Evolutionary conservation across 2,329 filamentous ascomycete species (phyloP).

Genomic region (Arthrocladium fulminans): DNA sequence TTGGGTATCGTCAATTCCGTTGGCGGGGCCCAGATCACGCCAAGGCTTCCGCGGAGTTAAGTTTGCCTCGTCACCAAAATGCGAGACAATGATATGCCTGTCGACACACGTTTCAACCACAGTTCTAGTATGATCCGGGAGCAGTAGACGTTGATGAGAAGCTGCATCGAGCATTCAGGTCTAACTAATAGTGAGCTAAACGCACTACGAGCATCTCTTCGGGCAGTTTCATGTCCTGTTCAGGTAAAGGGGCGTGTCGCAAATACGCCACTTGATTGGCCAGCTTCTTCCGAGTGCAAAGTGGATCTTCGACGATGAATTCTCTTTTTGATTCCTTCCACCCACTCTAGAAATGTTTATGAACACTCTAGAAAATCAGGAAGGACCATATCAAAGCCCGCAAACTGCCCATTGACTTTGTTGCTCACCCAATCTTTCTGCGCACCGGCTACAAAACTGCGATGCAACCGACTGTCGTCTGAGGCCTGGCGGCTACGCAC

Average conservation of each 20-base stretch:
- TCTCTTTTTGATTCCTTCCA: neutral
- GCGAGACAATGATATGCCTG: too few relatives aligned
- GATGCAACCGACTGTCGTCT: too few relatives aligned
- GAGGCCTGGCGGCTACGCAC: too few relatives aligned
- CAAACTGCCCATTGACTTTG: too few relatives aligned
- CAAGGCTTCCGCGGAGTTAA: too few relatives aligned
- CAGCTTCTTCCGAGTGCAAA: neutral
- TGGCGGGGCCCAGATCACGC: too few relatives aligned
- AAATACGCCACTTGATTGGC: neutral
- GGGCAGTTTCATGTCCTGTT: neutral
- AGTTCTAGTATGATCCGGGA: neutral
- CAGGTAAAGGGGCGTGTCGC: slow-evolving; percentile 1
- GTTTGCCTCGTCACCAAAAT: too few relatives aligned
- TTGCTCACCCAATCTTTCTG: too few relatives aligned
- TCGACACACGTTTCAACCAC: too few relatives aligned
- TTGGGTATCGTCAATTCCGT: too few relatives aligned
- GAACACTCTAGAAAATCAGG: neutral
- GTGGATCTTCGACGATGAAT: slow-evolving; percentile 2
- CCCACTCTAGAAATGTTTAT: neutral
- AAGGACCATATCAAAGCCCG: too few relatives aligned
- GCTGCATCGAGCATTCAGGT: neutral
- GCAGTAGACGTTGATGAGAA: neutral
- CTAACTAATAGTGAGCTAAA: neutral
- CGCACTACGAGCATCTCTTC: neutral
- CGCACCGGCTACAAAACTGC: too few relatives aligned